Evolutionary conservation across 148 eudicot genomes (phyloP), one percentile per base, ranked within the genome.

Genomic region (Talinum fruticosum): DNA sequence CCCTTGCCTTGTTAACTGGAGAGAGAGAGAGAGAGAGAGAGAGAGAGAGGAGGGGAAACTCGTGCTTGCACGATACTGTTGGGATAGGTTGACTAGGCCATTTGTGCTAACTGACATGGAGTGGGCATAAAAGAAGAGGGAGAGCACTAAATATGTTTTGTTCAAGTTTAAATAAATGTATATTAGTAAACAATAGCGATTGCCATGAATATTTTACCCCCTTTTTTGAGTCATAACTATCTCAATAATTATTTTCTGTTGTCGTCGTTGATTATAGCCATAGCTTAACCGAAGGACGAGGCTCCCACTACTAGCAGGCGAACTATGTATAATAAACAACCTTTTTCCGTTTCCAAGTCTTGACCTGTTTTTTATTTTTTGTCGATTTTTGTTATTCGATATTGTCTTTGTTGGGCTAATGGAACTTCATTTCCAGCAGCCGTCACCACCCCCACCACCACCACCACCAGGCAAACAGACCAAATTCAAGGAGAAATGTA

Each of bases 391-490:
- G 47, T 41, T 41, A 14, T 41, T 7, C 12, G 1, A 14, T 41
- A 8, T 41, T 41, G 47, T 41, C 12, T 3, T 29, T 7, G 23
- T 33, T 72, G 24, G 7, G n/a, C 5, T 13, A 61, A 86, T 82
- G 85, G 89, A 87, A 69, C 54, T 75, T 66, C 82, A 84, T 15
- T 84, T 84, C 84, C 84, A 83, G 72, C 80, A 68, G 26, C 69
- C 79, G 7, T 37, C 41, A 71, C 69, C 79, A 54, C 69, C 71
- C 5, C 26, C n/a, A n/a, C n/a, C n/a, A n/a, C 69, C 79, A 37
- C 7, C 41, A 71, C 69, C 79, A 54, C 69, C 71, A 10, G 28
- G 79, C 75, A 79, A 82, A 68, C 69, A 51, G 21, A 76, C 53
- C 49, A 78, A 75, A 69, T 44, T 79, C 76, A 75, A 76, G 66